phyloP scores from a whole-genome alignment of 1,139 yeast species.

The Lodderomyces oxycetoniae region DNA sequence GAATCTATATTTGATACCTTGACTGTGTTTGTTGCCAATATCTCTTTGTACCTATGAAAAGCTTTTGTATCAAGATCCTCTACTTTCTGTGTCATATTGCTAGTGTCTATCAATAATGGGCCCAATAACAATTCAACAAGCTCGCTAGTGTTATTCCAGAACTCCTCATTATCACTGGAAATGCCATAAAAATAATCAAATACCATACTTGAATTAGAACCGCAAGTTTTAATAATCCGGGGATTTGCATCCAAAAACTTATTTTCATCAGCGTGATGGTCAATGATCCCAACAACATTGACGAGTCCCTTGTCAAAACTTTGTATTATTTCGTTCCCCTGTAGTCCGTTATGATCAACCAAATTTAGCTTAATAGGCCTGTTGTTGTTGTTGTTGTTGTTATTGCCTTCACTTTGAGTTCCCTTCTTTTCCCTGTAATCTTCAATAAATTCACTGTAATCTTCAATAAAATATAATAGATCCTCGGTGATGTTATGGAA shows the following conservation, averaged over 20 bases:
- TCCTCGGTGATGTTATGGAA: conserved; percentile 45
- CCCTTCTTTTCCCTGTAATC: no score
- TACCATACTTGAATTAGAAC: conserved; percentile 77
- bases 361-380: conserved; percentile 21
- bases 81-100: conserved; percentile 55
- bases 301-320: conserved; percentile 21
- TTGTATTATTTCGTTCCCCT: conserved; percentile 39
- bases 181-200: conserved; percentile 53
- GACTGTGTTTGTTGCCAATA: conserved; percentile 7
- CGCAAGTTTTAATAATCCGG: conserved; percentile 54
- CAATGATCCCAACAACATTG: conserved; percentile 60
- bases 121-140: conserved; percentile 51
- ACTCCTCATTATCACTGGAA: conserved; percentile 12
- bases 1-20: conserved; percentile 1
- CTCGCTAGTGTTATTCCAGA: conserved; percentile 22
- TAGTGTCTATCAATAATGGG: conserved; percentile 72
- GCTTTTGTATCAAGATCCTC: conserved; percentile 53
- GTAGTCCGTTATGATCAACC: conserved; percentile 80
- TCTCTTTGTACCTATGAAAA: conserved; percentile 27
- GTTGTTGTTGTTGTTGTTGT: conserved; percentile 36
- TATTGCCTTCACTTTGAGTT: conserved; percentile 8
- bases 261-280: conserved; percentile 80
- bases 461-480: conserved; percentile 63
- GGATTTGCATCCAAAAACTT: conserved; percentile 48
- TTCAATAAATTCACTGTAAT: conserved; percentile 32